Conservation (phyloP, 2,329 filamentous ascomycete species). For the Cladosporium sphaerospermum region DNA sequence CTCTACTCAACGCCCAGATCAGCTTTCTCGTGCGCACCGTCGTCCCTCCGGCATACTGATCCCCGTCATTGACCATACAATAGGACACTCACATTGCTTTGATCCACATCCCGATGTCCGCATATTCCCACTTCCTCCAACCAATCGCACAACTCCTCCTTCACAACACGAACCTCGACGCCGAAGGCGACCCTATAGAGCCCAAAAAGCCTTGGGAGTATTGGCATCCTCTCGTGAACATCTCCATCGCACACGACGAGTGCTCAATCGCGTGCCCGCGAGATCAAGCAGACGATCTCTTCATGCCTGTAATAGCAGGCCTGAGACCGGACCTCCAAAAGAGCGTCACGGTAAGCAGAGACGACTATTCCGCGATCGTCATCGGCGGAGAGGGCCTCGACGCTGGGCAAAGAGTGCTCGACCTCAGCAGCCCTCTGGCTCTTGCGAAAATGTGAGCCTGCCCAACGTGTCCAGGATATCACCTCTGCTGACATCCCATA, state of each 20-base stretch:
- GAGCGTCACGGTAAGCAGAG: slow-evolving; percentile 65
- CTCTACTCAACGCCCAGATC: slow-evolving; percentile 43
- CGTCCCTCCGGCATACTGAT: neutral
- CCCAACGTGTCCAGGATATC: neutral
- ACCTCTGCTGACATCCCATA: neutral
- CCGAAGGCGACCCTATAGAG: slow-evolving; percentile 33
- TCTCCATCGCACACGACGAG: slow-evolving; percentile 86
- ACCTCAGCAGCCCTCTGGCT: slow-evolving; percentile 83
- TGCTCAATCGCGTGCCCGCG: slow-evolving; percentile 86
- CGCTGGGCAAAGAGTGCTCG: slow-evolving; percentile 83
- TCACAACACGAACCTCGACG: slow-evolving; percentile 31
- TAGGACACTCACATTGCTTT: slow-evolving; percentile 83
- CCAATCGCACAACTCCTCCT: slow-evolving; percentile 82
- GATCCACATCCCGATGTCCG: slow-evolving; percentile 78
- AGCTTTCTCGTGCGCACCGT: slow-evolving; percentile 40
- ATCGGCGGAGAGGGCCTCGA: slow-evolving; percentile 87
- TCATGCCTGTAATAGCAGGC: slow-evolving; percentile 61
- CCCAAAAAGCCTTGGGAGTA: slow-evolving; percentile 39
- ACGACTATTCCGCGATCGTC: slow-evolving; percentile 82
- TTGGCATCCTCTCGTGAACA: slow-evolving; percentile 78
- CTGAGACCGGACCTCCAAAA: slow-evolving; percentile 46
- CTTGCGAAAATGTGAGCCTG: slow-evolving; percentile 70
- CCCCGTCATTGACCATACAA: slow-evolving; percentile 2
- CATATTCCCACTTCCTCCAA: slow-evolving; percentile 73
- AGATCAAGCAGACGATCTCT: slow-evolving; percentile 65